These are phyloP conservation scores for Ceratocystis papillata DNA, from an alignment of 2,329 filamentous ascomycete genomes.

Conservation along the genomic window DNA sequence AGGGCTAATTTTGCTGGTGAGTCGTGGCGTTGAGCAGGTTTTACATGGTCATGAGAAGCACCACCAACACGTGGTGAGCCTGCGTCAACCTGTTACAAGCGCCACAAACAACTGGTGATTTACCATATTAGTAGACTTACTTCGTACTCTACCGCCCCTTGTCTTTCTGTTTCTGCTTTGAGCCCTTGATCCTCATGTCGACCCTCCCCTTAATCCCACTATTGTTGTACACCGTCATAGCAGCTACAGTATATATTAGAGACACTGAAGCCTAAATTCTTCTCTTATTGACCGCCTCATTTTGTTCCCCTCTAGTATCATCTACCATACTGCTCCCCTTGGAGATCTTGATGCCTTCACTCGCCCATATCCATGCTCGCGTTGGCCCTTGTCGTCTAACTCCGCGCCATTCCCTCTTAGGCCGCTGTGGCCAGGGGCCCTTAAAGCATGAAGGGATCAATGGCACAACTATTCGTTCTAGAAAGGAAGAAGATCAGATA, in stretches of 20 bases:
- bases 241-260: no score
- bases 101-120: not conserved
- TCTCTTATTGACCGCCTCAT: no score
- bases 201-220: no score
- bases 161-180: not conserved
- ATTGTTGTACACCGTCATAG: no score
- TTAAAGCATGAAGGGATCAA: not conserved
- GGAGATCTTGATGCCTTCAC: no score
- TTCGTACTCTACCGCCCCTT: not conserved
- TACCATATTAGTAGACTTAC: not conserved
- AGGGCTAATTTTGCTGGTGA: not conserved
- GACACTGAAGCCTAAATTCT: no score
- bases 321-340: no score
- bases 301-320: no score
- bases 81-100: not conserved
- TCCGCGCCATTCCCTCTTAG: not conserved
- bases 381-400: not conserved
- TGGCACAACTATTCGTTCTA: not conserved
- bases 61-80: not conserved
- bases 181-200: no score
- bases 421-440: not conserved
- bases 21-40: not conserved
- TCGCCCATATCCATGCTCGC: not conserved
- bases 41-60: not conserved
- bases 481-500: slow-evolving; percentile 11